phyloP scores from a whole-genome alignment of 345 rosid species.

The Eucalyptus cloeziana region DNA sequence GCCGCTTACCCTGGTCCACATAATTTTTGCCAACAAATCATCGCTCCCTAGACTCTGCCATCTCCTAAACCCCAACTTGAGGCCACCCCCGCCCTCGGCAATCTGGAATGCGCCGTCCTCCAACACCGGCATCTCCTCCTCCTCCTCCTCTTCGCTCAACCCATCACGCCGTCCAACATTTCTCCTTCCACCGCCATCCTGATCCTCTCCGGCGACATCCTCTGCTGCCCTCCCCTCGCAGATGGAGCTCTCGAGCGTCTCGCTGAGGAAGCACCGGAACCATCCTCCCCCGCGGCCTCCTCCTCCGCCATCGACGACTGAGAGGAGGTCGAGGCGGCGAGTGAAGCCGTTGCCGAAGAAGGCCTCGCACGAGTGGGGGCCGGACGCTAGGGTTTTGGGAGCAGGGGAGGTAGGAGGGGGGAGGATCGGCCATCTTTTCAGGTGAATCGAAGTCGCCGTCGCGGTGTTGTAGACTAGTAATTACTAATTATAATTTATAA shows the following conservation, averaged over 20 bases:
- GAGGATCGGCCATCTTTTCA: slow-evolving; percentile 74
- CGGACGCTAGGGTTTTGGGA: slow-evolving; percentile 15
- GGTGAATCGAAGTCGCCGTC: slow-evolving; percentile 1
- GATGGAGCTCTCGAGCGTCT: slow-evolving; percentile 55
- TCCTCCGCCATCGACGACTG: neutral
- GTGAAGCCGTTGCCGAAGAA: slow-evolving; percentile 79
- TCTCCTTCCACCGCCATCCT: slow-evolving; percentile 73
- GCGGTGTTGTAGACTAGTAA: neutral
- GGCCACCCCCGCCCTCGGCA: slow-evolving; percentile 1
- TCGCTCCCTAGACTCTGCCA: slow-evolving; percentile 24
- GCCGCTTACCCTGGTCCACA: slow-evolving; percentile 33
- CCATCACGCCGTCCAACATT: slow-evolving; percentile 54
- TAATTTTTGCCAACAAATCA: slow-evolving; percentile 18
- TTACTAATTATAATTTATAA: neutral
- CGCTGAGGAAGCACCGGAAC: slow-evolving; percentile 68
- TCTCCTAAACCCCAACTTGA: neutral
- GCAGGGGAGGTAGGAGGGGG: slow-evolving; percentile 77
- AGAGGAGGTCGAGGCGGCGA: slow-evolving; percentile 40
- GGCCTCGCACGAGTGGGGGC: slow-evolving; percentile 51
- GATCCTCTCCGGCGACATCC: slow-evolving; percentile 65
- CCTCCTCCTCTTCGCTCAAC: slow-evolving; percentile 36
- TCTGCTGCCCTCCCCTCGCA: slow-evolving; percentile 74
- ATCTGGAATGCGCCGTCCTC: slow-evolving; percentile 64
- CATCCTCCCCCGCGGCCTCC: slow-evolving; percentile 6
- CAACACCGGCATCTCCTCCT: slow-evolving; percentile 62